These are phyloP conservation scores for Salisapilia sapeloensis DNA, from an alignment of 352 stramenopile genomes.

Conservation along the genomic window DNA sequence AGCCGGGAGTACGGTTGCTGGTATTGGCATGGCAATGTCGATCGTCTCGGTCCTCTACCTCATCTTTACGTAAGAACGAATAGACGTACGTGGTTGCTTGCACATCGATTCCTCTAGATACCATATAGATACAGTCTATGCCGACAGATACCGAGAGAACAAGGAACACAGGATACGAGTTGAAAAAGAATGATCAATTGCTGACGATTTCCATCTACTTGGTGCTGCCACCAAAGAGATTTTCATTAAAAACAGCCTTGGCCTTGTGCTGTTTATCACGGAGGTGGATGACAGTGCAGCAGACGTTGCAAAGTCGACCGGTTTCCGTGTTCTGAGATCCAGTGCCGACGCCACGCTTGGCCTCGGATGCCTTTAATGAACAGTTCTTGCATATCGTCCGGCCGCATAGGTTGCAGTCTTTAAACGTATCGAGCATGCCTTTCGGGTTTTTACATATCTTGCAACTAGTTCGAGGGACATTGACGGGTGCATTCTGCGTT, in stretches of 20 bases:
- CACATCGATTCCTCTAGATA: too few relatives aligned
- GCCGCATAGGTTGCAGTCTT: constrained; percentile 60
- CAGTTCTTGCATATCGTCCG: constrained; percentile 70
- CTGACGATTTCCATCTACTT: too few relatives aligned
- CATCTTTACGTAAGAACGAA: too few relatives aligned
- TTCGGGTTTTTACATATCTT: constrained; percentile 76
- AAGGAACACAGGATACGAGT: too few relatives aligned
- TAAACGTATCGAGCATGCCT: constrained; percentile 48
- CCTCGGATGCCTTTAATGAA: constrained; percentile 57
- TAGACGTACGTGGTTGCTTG: too few relatives aligned
- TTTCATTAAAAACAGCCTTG: constrained; percentile 61
- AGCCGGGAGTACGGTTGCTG: too few relatives aligned
- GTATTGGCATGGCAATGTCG: constrained; percentile 32
- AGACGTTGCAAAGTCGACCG: constrained; percentile 52
- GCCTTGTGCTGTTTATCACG: constrained; percentile 58
- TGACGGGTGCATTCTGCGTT: constrained; percentile 31
- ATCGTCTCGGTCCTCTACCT: constrained; percentile 52
- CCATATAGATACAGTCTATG: too few relatives aligned
- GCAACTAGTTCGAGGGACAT: constrained; percentile 40
- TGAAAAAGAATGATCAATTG: too few relatives aligned
- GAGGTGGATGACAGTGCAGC: constrained; percentile 59
- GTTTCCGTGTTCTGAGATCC: constrained; percentile 40
- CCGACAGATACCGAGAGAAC: too few relatives aligned
- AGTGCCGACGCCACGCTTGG: constrained; percentile 20
- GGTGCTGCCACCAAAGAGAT: constrained; percentile 46